A percentile compares a stretch with the other conserved stretches of the same genome.
Evolutionary conservation across 2,329 filamentous ascomycete genomes (phyloP).

Genomic region (Arthrobotrys sphaeroides): DNA sequence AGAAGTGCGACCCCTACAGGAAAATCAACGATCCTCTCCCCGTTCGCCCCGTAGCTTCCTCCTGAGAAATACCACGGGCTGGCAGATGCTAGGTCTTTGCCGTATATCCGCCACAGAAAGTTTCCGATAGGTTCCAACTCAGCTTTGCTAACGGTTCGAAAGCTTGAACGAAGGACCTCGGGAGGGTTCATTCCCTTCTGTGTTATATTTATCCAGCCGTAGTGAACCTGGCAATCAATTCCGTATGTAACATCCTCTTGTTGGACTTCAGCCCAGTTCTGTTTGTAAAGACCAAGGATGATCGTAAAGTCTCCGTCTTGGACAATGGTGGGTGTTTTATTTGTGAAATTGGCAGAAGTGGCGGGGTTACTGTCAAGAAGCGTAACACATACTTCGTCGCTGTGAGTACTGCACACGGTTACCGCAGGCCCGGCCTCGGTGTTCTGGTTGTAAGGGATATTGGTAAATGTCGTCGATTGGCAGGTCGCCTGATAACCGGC

Average conservation of each 20-base stretch:
- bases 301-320: background rate
- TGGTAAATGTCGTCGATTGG: background rate
- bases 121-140: background rate
- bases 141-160: background rate
- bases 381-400: background rate
- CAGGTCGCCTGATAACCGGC: background rate
- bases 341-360: background rate
- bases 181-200: background rate
- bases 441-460: background rate
- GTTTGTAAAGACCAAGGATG: background rate
- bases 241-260: background rate
- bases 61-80: background rate
- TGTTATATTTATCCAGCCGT: background rate
- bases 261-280: background rate
- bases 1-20: background rate
- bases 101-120: background rate
- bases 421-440: background rate
- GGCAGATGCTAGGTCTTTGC: background rate
- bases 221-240: background rate
- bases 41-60: background rate
- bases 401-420: background rate
- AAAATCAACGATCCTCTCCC: background rate
- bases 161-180: background rate
- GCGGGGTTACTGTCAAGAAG: background rate
- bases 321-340: background rate